Evolutionary conservation across 768 basidiomycete species (phyloP).

Genomic region (Leccinum imitatum): DNA sequence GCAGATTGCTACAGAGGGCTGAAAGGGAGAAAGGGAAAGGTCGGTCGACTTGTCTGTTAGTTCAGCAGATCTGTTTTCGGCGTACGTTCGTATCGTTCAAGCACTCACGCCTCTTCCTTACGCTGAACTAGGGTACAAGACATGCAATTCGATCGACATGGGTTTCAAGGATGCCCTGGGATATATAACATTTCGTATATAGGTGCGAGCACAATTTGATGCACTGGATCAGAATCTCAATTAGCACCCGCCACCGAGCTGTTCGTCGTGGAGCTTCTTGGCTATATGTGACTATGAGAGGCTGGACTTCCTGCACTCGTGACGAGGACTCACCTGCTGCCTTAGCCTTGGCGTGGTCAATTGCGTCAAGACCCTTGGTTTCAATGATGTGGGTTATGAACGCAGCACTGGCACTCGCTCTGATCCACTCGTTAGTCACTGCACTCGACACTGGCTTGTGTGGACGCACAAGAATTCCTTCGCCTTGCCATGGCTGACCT

Average conservation of each 20-base stretch:
- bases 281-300: constrained; percentile 14
- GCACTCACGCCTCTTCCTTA: neutral
- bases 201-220: constrained; percentile 1
- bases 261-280: neutral
- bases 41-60: neutral
- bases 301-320: neutral
- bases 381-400: constrained; percentile 56
- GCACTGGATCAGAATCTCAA: neutral
- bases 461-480: constrained; percentile 50
- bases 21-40: constrained; percentile 18
- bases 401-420: constrained; percentile 55
- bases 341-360: constrained; percentile 46
- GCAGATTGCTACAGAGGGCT: constrained; percentile 19
- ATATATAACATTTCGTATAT: constrained; percentile 11
- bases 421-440: constrained; percentile 15
- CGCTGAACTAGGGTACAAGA: neutral
- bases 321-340: constrained; percentile 27
- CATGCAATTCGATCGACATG: neutral
- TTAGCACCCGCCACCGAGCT: neutral
- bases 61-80: neutral
- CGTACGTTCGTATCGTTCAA: too few species aligned
- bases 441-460: constrained; percentile 1
- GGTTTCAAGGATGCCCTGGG: neutral
- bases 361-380: constrained; percentile 54
- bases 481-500: constrained; percentile 49